Conservation (phyloP, 805 yeast genomes). For the Metschnikowia chrysomelidarum region DNA sequence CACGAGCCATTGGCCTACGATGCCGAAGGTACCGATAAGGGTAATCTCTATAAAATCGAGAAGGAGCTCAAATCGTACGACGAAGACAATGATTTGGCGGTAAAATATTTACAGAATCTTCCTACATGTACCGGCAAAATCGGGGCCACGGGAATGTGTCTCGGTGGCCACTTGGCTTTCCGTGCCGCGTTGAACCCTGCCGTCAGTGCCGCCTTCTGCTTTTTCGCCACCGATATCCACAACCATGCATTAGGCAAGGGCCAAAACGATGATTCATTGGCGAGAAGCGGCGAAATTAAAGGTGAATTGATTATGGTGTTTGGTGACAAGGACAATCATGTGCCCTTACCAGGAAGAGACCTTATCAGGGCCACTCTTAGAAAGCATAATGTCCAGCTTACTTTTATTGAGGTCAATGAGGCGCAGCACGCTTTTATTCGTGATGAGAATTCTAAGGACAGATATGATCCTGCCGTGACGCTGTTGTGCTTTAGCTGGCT, state of each 20-base stretch:
- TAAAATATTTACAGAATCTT: slow-evolving; percentile 58
- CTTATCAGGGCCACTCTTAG: slow-evolving; percentile 61
- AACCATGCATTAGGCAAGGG: slow-evolving; percentile 64
- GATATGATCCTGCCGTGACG: slow-evolving; percentile 78
- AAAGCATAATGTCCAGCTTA: slow-evolving; percentile 57
- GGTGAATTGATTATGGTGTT: slow-evolving; percentile 67
- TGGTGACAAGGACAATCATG: slow-evolving; percentile 79
- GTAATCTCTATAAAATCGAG: slow-evolving; percentile 62
- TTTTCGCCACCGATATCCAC: slow-evolving; percentile 81
- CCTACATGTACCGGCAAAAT: slow-evolving; percentile 67
- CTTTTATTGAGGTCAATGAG: slow-evolving; percentile 71
- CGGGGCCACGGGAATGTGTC: slow-evolving; percentile 86
- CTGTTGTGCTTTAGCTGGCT: slow-evolving; percentile 64
- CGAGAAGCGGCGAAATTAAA: slow-evolving; percentile 51
- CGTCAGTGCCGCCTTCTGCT: slow-evolving; percentile 66
- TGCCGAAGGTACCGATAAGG: slow-evolving; percentile 69
- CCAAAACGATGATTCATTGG: slow-evolving; percentile 61
- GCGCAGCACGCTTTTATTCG: slow-evolving; percentile 85
- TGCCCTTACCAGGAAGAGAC: slow-evolving; percentile 75
- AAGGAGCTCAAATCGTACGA: slow-evolving; percentile 73
- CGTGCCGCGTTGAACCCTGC: slow-evolving; percentile 64
- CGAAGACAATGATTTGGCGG: slow-evolving; percentile 63
- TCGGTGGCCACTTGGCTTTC: slow-evolving; percentile 80
- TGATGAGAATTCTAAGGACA: slow-evolving; percentile 76
- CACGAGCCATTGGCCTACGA: slow-evolving; percentile 69